These are phyloP conservation scores for Codiaeum variegatum DNA, from an alignment of 441 rosid species.

Conservation along the genomic window DNA sequence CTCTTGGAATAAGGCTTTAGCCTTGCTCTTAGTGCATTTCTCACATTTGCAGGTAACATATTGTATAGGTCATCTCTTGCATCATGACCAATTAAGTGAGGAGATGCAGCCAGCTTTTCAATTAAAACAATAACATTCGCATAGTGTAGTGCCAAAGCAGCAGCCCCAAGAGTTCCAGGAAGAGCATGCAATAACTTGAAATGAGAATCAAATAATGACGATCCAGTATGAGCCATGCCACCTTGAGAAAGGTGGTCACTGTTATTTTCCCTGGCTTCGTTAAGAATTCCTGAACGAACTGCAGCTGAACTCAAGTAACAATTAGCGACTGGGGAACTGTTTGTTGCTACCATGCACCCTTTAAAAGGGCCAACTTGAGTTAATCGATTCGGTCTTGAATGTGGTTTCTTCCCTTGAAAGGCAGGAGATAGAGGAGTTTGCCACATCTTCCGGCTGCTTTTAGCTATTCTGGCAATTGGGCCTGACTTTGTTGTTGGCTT, in stretches of 20 bases:
- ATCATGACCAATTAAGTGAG: conserved; percentile 90
- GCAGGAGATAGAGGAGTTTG: conserved; percentile 38
- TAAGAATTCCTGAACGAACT: conserved; percentile 28
- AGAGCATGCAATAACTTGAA: conserved; percentile 56
- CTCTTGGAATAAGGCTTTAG: conserved; percentile 71
- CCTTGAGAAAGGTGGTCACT: conserved; percentile 30
- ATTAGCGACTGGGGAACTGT: conserved; percentile 41
- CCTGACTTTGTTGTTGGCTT: conserved; percentile 56
- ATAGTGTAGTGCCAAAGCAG: conserved; percentile 89
- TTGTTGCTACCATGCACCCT: conserved; percentile 57
- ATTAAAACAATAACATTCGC: conserved; percentile 86
- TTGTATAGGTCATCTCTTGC: conserved; percentile 91
- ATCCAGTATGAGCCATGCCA: conserved; percentile 23
- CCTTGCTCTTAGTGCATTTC: conserved; percentile 59
- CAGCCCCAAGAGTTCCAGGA: conserved; percentile 76
- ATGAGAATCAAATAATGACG: conserved; percentile 37
- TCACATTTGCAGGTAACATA: conserved; percentile 85
- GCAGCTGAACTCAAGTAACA: conserved; percentile 29
- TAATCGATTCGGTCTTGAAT: conserved; percentile 43
- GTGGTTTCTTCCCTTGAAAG: conserved; percentile 44
- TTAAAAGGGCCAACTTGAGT: conserved; percentile 85
- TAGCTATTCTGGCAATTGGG: conserved; percentile 42
- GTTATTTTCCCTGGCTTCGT: conserved; percentile 39
- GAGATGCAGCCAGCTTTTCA: conserved; percentile 87
- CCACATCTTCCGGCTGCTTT: conserved; percentile 54